Base-by-base conservation (phyloP, 2,329 filamentous ascomycete species). In the Sphaerulina musiva region DNA sequence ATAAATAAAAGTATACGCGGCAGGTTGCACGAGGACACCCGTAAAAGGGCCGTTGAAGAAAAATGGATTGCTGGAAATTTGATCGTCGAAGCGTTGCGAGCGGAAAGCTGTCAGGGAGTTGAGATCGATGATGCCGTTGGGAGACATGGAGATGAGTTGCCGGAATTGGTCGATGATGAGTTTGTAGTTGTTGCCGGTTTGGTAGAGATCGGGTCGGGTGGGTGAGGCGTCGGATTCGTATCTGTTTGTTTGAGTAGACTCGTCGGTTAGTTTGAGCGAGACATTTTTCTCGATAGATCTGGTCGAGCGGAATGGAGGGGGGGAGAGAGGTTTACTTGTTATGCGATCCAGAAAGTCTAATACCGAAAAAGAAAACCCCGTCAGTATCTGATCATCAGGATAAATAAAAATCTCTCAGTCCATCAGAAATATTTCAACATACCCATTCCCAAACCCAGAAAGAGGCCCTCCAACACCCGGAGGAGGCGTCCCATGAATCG, bases 151-250 rank as follows among this genome's bases (percentile, higher is more conserved):
- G 55, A 68, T 68, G 12, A 70, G 46, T 11, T 61, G 51, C 40
- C 68, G 62, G 58, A 67, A 68, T 17, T 66, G 60, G 20, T 46
- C 31, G 43, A 64, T 53, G 45, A 61, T 51, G 12, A 65, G 50
- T 7, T 60, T 59, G 53, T 60, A 66, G 46, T 67, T 62, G 56
- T 68, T 62, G 39, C 66, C 66, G 4, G 46, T 51, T 32, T 63
- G 50, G 53, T 69, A 70, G 3, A 70, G 49, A 44, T 72, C 68
- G 41, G 62, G 64, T 26, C 69, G 59, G 6, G 64, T 66, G 2
- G 69, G 68, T 6, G 66, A 69, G 6, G 56, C 66, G 47, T 72
- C 69, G 17, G 58, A 59, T 59, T 72, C 69, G 56, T 70, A 71
- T n/a, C 47, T 49, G 38, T 26, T 6, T 26, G 26, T 4, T 26